Conservation (phyloP, 2,329 filamentous ascomycete species). For the Cytospora paraplurivora region DNA sequence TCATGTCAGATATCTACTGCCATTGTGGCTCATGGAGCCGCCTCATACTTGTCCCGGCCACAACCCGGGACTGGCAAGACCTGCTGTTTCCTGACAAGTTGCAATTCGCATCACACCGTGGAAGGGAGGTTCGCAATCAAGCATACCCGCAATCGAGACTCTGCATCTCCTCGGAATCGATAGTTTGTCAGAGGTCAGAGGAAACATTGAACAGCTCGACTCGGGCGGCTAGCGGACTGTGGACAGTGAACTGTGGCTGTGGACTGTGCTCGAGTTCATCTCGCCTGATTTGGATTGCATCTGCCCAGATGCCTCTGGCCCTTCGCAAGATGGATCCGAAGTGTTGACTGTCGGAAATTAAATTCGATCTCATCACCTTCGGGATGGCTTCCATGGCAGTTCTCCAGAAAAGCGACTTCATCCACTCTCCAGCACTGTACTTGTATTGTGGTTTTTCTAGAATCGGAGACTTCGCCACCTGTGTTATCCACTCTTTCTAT, state of each 20-base stretch:
- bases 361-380: constrained; percentile 10
- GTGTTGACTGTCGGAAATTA: constrained; percentile 17
- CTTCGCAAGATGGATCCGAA: constrained; percentile 1
- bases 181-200: background rate
- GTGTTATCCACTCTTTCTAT: constrained; percentile 24
- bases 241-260: background rate
- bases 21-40: background rate
- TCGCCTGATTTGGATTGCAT: background rate
- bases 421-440: constrained; percentile 11
- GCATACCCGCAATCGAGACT: background rate
- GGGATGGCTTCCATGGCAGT: constrained; percentile 11
- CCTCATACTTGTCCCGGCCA: background rate
- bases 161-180: background rate
- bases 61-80: background rate
- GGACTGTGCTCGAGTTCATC: constrained; percentile 2
- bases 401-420: constrained; percentile 4
- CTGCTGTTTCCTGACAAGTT: background rate
- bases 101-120: background rate
- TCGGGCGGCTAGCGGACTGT: background rate
- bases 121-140: background rate
- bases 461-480: constrained; percentile 12
- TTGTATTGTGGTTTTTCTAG: constrained; percentile 15
- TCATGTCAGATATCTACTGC: background rate
- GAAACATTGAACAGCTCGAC: background rate
- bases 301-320: constrained; percentile 1